These are phyloP conservation scores for Papiliotrema terrestris DNA, from an alignment of 1,284 basidiomycete species.

Conservation along the genomic window DNA sequence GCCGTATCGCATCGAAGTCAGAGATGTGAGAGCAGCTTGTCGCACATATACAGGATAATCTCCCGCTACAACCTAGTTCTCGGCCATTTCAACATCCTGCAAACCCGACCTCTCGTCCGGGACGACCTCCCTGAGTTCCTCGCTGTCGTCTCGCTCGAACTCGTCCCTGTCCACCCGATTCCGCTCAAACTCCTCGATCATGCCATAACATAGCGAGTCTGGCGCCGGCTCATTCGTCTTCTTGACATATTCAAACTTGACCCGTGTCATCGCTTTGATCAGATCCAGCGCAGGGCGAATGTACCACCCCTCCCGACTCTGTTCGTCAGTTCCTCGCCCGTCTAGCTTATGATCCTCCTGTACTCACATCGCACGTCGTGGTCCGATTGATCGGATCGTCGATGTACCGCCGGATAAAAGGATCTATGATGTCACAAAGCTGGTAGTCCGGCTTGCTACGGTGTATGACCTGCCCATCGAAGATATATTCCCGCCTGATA, in stretches of 20 bases:
- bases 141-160: background rate
- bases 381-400: slow-evolving; percentile 65
- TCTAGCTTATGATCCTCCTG: background rate
- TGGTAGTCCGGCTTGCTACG: slow-evolving; percentile 88
- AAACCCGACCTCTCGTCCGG: too few species aligned
- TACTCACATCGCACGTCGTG: slow-evolving; percentile 62
- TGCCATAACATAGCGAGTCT: slow-evolving; percentile 17
- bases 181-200: slow-evolving; percentile 25
- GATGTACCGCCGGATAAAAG: slow-evolving; percentile 73
- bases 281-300: slow-evolving; percentile 66
- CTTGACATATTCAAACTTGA: slow-evolving; percentile 80
- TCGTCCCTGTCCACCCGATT: background rate
- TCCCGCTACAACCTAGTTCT: background rate
- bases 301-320: slow-evolving; percentile 86
- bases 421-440: slow-evolving; percentile 84
- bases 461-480: slow-evolving; percentile 75
- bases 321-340: slow-evolving; percentile 1
- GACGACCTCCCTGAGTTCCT: slow-evolving; percentile 3
- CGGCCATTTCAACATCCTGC: slow-evolving; percentile 5
- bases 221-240: slow-evolving; percentile 48
- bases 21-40: too few species aligned
- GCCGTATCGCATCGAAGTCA: too few species aligned
- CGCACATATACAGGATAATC: too few species aligned
- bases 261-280: slow-evolving; percentile 77
- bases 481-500: slow-evolving; percentile 66